Base-by-base conservation (phyloP, 176 grass and related monocot species). In the Avena eriantha region DNA sequence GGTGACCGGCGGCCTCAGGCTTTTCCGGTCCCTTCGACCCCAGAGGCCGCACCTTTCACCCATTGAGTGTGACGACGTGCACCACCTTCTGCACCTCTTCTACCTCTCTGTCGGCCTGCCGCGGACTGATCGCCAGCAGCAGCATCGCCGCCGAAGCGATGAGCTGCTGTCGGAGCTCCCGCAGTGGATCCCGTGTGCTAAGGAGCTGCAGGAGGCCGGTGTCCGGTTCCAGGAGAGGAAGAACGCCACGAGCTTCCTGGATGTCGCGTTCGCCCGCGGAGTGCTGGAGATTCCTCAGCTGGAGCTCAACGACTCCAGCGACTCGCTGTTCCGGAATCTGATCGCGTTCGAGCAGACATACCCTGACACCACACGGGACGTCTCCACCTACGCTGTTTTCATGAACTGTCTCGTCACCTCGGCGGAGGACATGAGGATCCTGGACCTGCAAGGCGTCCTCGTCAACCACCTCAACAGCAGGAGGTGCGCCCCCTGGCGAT, bases 51-150 rank as follows among this genome's bases (percentile, higher is more conserved):
- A 47, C 39, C 10, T 0, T 0, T 47, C 41, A 0, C 10, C 5
- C 69, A 19, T 60, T 1, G 3, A 21, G 5, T 57, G 51, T n/a
- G 0, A 0, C 17, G 0, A 29, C 2, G 73, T 78, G 41, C 50
- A 85, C 21, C 88, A 93, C 69, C 79, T 93, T 1, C 85, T 93
- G 15, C 84, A 93, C 65, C 59, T 87, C 45, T 87, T 77, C 53
- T 61, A 85, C 60, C 21, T 31, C 24, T 84, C 61, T 19, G 77
- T 58, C 55, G 17, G 14, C 58, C 22, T 26, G 33, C 47, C 29
- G 2, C 21, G 2, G 21, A 15, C 4, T 43, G 10, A 73, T 5
- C 0, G 0, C 41, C 21, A 22, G 69, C 18, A n/a, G 2, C 1
- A 8, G 7, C 69, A 8, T 10, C 69, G 0, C 21, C 21, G 21